Evolutionary conservation across 495 filamentous ascomycete species (phyloP).

Genomic region (Melanomma pulvis-pyrius): DNA sequence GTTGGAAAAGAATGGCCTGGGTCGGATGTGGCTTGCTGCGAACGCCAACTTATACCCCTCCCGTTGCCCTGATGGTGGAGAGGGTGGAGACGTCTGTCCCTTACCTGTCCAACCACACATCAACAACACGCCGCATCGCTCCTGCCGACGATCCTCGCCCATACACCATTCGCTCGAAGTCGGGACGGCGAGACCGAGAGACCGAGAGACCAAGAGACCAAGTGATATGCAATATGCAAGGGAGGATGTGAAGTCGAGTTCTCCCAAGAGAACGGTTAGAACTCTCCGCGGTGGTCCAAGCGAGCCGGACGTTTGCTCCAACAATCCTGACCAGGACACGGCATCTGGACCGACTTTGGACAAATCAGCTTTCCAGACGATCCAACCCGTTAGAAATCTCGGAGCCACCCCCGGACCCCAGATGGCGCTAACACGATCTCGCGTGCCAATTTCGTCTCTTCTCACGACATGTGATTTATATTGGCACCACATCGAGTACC

Average conservation of each 20-base stretch:
- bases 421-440: background rate
- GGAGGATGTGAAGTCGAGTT: background rate
- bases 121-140: background rate
- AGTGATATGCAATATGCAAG: too few relatives aligned
- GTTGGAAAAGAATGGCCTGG: background rate
- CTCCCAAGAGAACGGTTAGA: background rate
- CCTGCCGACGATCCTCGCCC: background rate
- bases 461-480: too few relatives aligned
- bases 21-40: conserved; percentile 1
- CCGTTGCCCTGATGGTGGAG: background rate
- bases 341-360: background rate
- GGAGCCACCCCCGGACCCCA: background rate
- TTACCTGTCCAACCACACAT: background rate
- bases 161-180: conserved; percentile 13
- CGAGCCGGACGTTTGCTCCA: background rate
- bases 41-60: conserved; percentile 2
- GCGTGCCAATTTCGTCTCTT: background rate
- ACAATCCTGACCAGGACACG: too few relatives aligned
- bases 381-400: background rate
- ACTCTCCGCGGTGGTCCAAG: background rate
- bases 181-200: background rate
- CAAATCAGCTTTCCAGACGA: background rate
- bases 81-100: background rate
- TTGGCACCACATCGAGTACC: background rate
- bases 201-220: too few relatives aligned